A percentile compares a stretch with the other conserved stretches of the same genome.
Evolutionary conservation across 257 asterid species (phyloP).

Genomic region (Capsicum baccatum): DNA sequence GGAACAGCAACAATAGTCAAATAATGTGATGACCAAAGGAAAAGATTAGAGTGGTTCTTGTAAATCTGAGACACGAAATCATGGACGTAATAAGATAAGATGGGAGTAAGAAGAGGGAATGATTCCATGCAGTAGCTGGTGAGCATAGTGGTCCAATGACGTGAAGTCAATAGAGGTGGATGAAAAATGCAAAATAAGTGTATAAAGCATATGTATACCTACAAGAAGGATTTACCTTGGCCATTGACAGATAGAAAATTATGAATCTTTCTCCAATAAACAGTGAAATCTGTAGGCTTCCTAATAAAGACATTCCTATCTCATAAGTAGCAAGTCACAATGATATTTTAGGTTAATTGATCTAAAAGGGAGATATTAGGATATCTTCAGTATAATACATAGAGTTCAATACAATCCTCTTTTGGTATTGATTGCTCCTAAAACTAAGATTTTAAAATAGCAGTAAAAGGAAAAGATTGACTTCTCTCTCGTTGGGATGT

Average conservation of each 20-base stretch:
- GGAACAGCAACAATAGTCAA: too few species aligned
- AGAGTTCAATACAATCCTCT: not conserved
- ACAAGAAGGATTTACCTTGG: too few species aligned
- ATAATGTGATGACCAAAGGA: too few species aligned
- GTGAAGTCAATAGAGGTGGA: constrained; percentile 7
- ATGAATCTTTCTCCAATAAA: not conserved
- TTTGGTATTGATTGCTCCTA: not conserved
- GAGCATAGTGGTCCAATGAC: not conserved
- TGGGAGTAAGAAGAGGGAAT: not conserved
- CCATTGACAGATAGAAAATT: too few species aligned
- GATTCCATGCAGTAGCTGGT: not conserved
- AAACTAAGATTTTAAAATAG: not conserved
- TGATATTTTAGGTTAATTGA: not conserved
- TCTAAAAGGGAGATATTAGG: not conserved
- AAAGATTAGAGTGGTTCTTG: not conserved
- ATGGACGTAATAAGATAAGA: not conserved
- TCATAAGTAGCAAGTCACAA: not conserved
- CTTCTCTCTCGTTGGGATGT: not conserved
- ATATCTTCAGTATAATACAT: not conserved
- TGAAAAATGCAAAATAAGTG: not conserved
- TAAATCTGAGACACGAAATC: not conserved
- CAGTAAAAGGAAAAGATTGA: not conserved
- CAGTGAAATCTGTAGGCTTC: not conserved
- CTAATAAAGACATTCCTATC: not conserved
- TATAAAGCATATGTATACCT: too few species aligned